Base-by-base conservation (phyloP, 2,329 filamentous ascomycete species). In the Fusarium sambucinum region DNA sequence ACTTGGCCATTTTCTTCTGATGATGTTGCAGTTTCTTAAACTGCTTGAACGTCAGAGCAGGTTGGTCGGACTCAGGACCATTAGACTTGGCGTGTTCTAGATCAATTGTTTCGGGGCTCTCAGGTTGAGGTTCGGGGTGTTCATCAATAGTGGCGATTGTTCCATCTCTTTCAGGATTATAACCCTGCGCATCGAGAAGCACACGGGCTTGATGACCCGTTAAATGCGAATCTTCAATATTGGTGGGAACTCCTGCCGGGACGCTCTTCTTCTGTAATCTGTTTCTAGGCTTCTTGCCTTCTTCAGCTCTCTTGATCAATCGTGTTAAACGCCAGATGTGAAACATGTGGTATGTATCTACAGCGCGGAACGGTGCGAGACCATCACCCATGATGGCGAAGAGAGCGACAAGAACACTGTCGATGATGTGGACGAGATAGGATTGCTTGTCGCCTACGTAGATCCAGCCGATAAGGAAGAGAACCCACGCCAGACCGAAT, bases 391-490 rank as follows among this genome's bases (percentile, higher is more conserved):
- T 89, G 63, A 92, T 79, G 53, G 87, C 89, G 68, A 92, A 92
- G 9, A 92, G 83, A 13, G 89, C 90, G 9, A 92, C 90, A 16
- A 92, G 83, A 29, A 91, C 83, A 70, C 90, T 89, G 78, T 92
- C 90, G 68, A 92, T 91, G 48, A 92, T 79, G 63, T 92, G 88
- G 71, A 92, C 87, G 37, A 87, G 78, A 66, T 92, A 95, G 5
- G 87, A 80, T 76, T 95, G 91, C 71, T 85, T 84, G 30, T 88
- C 87, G 21, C 91, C 92, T 21, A 95, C 90, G 67, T 93, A 94
- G 75, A 96, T 92, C 93, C 93, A 96, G 47, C 90, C 92, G 76
- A 97, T 97, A 55, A 96, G 82, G 79, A 95, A 96, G n/a, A 96
- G 85, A 2, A 97, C 93, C 93, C 93, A 97, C 0, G 92, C 92